Base-by-base conservation (phyloP, 108 stramenopile species). In the Epipyxis sp. region DNA sequence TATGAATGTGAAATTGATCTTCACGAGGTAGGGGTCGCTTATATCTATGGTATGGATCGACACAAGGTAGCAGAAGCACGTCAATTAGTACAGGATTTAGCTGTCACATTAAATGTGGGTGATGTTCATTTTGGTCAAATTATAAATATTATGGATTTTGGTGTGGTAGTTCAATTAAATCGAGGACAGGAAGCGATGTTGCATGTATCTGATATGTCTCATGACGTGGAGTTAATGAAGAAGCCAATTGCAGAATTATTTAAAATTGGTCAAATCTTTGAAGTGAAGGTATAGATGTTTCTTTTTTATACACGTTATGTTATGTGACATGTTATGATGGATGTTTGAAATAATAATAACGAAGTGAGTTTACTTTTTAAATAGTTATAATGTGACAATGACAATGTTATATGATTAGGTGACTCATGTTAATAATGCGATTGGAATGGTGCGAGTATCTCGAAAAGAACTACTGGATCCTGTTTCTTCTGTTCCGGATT, bases 101-200 rank as follows among this genome's bases (percentile, higher is more conserved):
- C 69, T 2, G n/a, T 42, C n/a, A 71, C 3, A 3, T 65, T 65
- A 37, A 65, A 85, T 80, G 62, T 25, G n/a, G 93, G 92, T 32
- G 90, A 88, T 1, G 77, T 88, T 13, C 87, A 90, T 76, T 87
- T 86, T 74, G 94, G 91, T 1, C 94, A 91, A 2, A 87, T 93
- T 25, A 84, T 89, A 50, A 91, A 92, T 25, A 77, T 94, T 1
- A 87, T 91, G 50, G 92, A 97, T 76, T 94, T 90, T 77, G 94
- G 95, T 39, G 90, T 89, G 59, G 76, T 93, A 34, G 83, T 95
- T 59, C 92, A 92, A 79, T 72, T 95, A 6, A 80, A 93, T n/a
- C 88, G 93, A 16, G 92, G 91, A 77, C 91, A 92, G 59, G 91
- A 93, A 79, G 95, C 91, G 25, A 58, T 95, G 29, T 80, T 94